A percentile compares a stretch with the other conserved stretches of the same genome.
These are phyloP conservation scores for Agaricus blazei DNA, from an alignment of 768 basidiomycete species.

Conservation along the genomic window DNA sequence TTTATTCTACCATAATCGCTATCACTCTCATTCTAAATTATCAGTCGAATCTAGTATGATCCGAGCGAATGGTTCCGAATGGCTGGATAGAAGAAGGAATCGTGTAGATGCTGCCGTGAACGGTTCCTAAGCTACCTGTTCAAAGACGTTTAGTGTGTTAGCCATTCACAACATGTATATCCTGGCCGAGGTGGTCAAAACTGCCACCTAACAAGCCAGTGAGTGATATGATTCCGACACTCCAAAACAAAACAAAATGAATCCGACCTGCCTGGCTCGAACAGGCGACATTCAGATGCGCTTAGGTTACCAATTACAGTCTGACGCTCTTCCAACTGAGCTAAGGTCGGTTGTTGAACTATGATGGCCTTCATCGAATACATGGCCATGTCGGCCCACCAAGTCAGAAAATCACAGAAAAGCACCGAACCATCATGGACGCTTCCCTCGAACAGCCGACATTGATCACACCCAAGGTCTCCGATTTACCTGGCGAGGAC, in stretches of 20 bases:
- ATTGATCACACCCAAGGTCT: conserved; percentile 23
- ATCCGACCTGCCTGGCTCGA: conserved; percentile 48
- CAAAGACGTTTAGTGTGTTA: no score
- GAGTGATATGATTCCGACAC: no score
- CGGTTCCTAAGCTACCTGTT: no score
- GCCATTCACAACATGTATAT: no score
- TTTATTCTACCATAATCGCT: conserved; percentile 3
- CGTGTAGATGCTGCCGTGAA: no score
- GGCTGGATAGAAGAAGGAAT: no score
- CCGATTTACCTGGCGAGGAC: conserved; percentile 25
- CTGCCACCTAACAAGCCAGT: no score
- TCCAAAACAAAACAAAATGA: not conserved
- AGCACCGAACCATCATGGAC: conserved; percentile 40
- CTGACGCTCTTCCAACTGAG: conserved; percentile 46
- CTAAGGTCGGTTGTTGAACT: conserved; percentile 28
- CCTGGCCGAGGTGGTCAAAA: no score
- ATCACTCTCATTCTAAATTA: not conserved
- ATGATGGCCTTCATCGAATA: not conserved
- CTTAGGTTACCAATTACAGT: conserved; percentile 28
- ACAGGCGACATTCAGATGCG: conserved; percentile 42
- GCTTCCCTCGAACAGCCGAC: conserved; percentile 48
- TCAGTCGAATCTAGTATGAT: no score
- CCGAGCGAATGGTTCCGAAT: no score
- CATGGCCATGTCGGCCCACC: no score
- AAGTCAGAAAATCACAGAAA: no score